These are phyloP conservation scores for Suillus discolor DNA, from an alignment of 768 basidiomycete genomes.

Conservation along the genomic window DNA sequence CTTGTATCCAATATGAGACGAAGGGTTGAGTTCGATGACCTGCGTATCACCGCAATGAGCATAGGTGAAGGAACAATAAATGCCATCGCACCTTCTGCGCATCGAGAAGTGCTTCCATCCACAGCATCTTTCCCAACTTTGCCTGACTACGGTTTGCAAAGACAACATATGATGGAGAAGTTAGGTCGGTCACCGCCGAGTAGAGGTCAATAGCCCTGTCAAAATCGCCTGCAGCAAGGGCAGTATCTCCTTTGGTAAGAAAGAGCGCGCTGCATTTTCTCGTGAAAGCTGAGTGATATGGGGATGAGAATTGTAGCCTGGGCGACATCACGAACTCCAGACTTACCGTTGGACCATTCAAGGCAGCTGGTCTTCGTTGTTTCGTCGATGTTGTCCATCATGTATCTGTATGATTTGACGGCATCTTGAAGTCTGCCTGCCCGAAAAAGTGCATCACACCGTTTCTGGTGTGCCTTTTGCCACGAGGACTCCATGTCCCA, in stretches of 20 bases:
- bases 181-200: background rate
- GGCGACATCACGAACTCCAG: background rate
- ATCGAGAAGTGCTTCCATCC: no score
- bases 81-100: background rate
- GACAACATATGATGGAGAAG: background rate
- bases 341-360: background rate
- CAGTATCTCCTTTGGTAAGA: background rate
- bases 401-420: background rate
- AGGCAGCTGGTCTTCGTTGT: background rate
- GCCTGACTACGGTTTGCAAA: background rate
- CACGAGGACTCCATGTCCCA: background rate
- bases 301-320: background rate
- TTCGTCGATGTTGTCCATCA: background rate
- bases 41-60: background rate
- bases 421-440: background rate
- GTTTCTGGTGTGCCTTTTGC: background rate
- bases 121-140: background rate
- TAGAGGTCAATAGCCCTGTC: background rate
- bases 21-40: background rate
- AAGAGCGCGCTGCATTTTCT: background rate
- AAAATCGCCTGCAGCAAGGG: background rate
- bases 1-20: background rate
- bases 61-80: background rate
- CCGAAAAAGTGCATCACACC: background rate
- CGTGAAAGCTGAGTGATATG: background rate